A percentile compares a stretch with the other conserved stretches of the same genome.
These are phyloP conservation scores for Melaleuca alternifolia DNA, from an alignment of 345 rosid genomes.

Conservation along the genomic window DNA sequence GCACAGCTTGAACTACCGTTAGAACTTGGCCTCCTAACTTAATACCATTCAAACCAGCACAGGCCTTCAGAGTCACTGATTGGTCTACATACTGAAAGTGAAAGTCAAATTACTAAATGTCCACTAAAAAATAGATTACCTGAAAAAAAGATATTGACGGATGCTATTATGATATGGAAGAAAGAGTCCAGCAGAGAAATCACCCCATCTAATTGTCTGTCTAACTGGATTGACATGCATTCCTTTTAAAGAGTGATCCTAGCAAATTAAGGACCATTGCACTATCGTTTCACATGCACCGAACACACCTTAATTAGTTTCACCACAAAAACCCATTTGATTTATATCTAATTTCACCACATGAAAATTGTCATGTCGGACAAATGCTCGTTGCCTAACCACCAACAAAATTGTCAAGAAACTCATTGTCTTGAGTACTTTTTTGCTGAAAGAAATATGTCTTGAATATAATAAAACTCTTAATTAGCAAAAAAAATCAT, in stretches of 20 bases:
- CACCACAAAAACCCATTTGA: neutral
- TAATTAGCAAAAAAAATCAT: neutral
- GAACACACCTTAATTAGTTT: neutral
- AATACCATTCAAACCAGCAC: slow-evolving; percentile 87
- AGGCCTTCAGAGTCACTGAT: slow-evolving; percentile 61
- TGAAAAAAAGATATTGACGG: neutral
- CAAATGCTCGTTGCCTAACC: neutral
- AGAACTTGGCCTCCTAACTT: slow-evolving; percentile 78
- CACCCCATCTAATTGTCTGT: neutral
- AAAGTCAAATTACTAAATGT: neutral
- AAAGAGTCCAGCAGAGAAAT: neutral
- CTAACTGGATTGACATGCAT: neutral
- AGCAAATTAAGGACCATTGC: neutral
- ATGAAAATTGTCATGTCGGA: neutral
- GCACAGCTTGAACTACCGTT: slow-evolving; percentile 69
- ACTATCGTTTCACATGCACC: neutral
- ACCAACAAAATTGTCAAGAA: neutral
- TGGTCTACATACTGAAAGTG: slow-evolving; percentile 59
- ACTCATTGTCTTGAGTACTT: neutral
- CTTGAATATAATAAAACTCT: neutral
- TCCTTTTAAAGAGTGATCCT: neutral
- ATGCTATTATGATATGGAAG: neutral
- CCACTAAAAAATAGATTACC: neutral
- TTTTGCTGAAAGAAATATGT: neutral
- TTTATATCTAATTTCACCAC: neutral